Conservation (phyloP, 306 rosid genomes). For the Castanea crenata region DNA sequence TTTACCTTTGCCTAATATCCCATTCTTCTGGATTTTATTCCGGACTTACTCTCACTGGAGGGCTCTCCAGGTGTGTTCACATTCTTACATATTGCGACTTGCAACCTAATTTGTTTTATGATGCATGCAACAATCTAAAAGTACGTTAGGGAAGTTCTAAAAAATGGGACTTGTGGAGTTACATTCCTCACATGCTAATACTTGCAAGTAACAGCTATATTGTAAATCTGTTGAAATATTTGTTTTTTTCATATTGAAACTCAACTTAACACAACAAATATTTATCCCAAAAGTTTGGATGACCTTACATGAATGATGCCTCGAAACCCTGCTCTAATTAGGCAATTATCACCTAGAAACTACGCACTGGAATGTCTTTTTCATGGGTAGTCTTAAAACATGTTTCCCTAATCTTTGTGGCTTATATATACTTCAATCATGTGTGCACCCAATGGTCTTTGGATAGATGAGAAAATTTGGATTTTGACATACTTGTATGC, state of each 20-base stretch:
- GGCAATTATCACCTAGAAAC: background rate
- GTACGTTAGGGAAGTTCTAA: background rate
- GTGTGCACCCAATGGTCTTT: background rate
- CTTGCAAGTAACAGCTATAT: background rate
- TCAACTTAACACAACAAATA: background rate
- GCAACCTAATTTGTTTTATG: constrained; percentile 4
- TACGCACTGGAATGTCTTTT: background rate
- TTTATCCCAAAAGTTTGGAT: background rate
- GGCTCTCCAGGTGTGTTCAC: constrained; percentile 63
- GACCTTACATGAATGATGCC: background rate
- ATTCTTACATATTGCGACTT: constrained; percentile 15
- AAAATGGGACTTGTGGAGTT: background rate
- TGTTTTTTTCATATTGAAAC: background rate
- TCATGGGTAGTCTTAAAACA: background rate
- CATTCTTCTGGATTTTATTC: constrained; percentile 82
- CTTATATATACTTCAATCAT: background rate
- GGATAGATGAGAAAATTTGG: background rate
- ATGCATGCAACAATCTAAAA: background rate
- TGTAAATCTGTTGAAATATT: background rate
- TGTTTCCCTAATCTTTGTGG: background rate
- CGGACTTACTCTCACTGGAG: constrained; percentile 96
- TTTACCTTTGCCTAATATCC: constrained; percentile 86
- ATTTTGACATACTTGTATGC: background rate
- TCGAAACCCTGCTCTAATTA: background rate
- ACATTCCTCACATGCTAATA: background rate